Conservation (phyloP, 495 filamentous ascomycete genomes). For the Apiosordaria backusii region DNA sequence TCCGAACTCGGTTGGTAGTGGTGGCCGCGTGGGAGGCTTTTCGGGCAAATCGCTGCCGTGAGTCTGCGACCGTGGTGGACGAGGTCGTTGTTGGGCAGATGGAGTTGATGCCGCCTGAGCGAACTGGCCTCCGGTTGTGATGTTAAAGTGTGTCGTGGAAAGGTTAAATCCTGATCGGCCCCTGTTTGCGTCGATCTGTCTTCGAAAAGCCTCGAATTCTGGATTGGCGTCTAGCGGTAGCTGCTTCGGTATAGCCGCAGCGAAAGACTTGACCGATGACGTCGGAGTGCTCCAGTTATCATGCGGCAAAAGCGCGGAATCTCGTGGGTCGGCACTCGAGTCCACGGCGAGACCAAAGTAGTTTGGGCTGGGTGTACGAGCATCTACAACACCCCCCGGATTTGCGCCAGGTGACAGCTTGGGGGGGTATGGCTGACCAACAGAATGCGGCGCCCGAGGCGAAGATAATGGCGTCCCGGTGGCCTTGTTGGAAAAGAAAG, state of each 20-base stretch:
- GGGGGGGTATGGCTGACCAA: slow-evolving; percentile 43
- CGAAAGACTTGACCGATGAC: slow-evolving; percentile 64
- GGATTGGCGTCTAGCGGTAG: slow-evolving; percentile 69
- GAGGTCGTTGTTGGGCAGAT: slow-evolving; percentile 35
- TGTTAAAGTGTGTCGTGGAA: slow-evolving; percentile 44
- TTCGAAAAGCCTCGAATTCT: slow-evolving; percentile 71
- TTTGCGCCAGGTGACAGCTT: slow-evolving; percentile 36
- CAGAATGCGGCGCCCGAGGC: slow-evolving; percentile 40
- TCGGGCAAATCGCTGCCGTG: slow-evolving; percentile 39
- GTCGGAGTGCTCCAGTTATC: slow-evolving; percentile 70
- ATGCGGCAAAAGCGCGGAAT: slow-evolving; percentile 56
- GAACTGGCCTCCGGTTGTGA: slow-evolving; percentile 18
- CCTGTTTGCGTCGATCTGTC: slow-evolving; percentile 61
- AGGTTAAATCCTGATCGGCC: slow-evolving; percentile 48
- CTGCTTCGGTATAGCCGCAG: slow-evolving; percentile 63
- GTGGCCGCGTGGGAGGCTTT: slow-evolving; percentile 26
- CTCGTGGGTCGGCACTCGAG: slow-evolving; percentile 50
- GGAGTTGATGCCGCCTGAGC: slow-evolving; percentile 29
- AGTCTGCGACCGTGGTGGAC: slow-evolving; percentile 39
- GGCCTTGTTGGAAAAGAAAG: slow-evolving; percentile 35
- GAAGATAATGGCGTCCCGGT: slow-evolving; percentile 44
- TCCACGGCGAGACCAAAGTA: slow-evolving; percentile 79
- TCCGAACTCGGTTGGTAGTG: slow-evolving; percentile 39
- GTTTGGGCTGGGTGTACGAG: slow-evolving; percentile 61
- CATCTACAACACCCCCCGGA: slow-evolving; percentile 30